Percentiles rank a stretch among this genome's conserved stretches.
Evolutionary conservation across 306 rosid genomes (phyloP).

Genomic region (Aeschynomene evenia): DNA sequence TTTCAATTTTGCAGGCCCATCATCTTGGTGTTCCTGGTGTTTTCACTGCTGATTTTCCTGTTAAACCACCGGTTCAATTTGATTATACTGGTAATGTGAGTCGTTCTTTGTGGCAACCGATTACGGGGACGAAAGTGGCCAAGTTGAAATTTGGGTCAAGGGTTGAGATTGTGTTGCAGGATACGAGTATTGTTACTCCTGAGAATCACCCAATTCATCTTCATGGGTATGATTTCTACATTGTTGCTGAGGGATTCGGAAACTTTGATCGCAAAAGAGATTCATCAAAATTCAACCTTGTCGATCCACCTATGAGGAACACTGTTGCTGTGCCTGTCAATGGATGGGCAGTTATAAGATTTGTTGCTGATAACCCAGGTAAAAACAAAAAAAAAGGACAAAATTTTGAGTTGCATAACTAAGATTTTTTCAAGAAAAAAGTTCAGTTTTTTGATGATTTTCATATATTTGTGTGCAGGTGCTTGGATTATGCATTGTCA

Average conservation of each 20-base stretch:
- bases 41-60: conserved; percentile 70
- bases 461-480: conserved; percentile 38
- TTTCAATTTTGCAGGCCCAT: conserved; percentile 76
- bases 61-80: conserved; percentile 62
- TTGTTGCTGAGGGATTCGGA: conserved; percentile 86
- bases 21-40: conserved; percentile 63
- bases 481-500: conserved; percentile 95
- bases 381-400: no score
- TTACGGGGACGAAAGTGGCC: conserved; percentile 61
- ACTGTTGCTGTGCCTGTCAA: conserved; percentile 77
- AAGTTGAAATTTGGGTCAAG: conserved; percentile 65
- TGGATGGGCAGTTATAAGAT: conserved; percentile 94
- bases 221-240: conserved; percentile 88
- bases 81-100: conserved; percentile 90
- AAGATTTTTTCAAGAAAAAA: not conserved
- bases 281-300: conserved; percentile 68
- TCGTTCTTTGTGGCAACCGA: conserved; percentile 74
- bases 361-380: conserved; percentile 98
- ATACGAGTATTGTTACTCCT: conserved; percentile 68
- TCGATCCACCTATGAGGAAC: conserved; percentile 87
- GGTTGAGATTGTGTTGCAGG: conserved; percentile 85
- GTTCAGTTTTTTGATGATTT: not conserved
- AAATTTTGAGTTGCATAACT: not conserved
- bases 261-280: conserved; percentile 70
- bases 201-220: conserved; percentile 92